A percentile compares a stretch with the other conserved stretches of the same genome.
Evolutionary conservation across 331 rosid species (phyloP).

Genomic region (Malus hybrid): DNA sequence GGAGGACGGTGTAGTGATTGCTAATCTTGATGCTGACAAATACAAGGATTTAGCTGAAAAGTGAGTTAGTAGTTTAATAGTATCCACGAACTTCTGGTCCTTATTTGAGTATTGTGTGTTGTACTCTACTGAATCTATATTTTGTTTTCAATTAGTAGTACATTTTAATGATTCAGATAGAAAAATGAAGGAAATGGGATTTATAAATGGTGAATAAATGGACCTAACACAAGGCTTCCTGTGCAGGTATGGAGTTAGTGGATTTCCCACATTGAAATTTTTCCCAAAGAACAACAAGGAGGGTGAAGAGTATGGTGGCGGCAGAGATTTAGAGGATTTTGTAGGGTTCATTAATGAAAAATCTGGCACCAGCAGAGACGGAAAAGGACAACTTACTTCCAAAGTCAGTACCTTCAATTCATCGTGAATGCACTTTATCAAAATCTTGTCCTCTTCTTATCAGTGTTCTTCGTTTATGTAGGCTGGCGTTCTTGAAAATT

Average conservation of each 20-base stretch:
- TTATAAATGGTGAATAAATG: background rate
- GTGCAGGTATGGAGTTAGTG: slow-evolving; percentile 66
- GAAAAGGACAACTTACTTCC: slow-evolving; percentile 64
- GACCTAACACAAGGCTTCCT: slow-evolving; percentile 13
- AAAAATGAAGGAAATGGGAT: background rate
- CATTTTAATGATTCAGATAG: background rate
- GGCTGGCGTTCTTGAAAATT: slow-evolving; percentile 59
- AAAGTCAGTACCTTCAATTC: slow-evolving; percentile 34
- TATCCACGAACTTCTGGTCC: background rate
- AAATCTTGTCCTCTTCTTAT: background rate
- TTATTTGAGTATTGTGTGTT: background rate
- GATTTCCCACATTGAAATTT: slow-evolving; percentile 78
- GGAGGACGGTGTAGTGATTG: slow-evolving; percentile 67
- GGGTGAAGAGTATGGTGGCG: slow-evolving; percentile 74
- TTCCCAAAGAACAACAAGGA: slow-evolving; percentile 73
- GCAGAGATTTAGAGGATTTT: slow-evolving; percentile 65
- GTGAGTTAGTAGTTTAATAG: slow-evolving; percentile 33
- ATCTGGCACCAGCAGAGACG: slow-evolving; percentile 73
- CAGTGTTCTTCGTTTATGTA: slow-evolving; percentile 19
- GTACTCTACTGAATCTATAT: background rate
- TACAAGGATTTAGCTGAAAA: slow-evolving; percentile 68
- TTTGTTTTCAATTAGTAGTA: background rate
- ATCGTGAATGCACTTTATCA: background rate
- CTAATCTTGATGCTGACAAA: slow-evolving; percentile 70
- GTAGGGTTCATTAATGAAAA: slow-evolving; percentile 68